A percentile compares a stretch with the other conserved stretches of the same genome.
These are phyloP conservation scores for Yarrowia sp. DNA, from an alignment of 805 yeast genomes.

Conservation along the genomic window DNA sequence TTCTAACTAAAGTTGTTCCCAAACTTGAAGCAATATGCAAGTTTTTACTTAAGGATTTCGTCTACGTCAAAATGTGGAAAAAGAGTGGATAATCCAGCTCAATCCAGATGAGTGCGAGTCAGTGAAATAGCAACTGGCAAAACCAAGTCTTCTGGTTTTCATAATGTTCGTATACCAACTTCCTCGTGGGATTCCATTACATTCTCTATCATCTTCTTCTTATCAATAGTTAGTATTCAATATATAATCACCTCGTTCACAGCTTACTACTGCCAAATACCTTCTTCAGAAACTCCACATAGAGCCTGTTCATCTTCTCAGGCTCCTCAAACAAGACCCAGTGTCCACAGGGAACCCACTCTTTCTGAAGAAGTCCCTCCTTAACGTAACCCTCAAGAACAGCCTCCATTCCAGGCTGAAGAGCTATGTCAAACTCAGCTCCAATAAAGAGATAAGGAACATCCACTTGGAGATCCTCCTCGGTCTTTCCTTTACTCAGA, in stretches of 20 bases:
- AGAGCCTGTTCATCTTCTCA: constrained; percentile 14
- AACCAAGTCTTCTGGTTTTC: too few species aligned
- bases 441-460: constrained; percentile 30
- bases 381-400: constrained; percentile 1
- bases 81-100: too few species aligned
- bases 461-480: constrained; percentile 5
- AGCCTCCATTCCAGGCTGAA: constrained; percentile 22
- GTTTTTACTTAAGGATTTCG: too few species aligned
- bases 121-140: too few species aligned
- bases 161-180: too few species aligned
- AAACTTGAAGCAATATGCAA: too few species aligned
- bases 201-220: too few species aligned
- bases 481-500: constrained; percentile 1
- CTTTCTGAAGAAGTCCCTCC: background rate
- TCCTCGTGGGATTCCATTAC: too few species aligned
- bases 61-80: too few species aligned
- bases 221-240: too few species aligned
- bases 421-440: constrained; percentile 30
- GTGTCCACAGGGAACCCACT: constrained; percentile 20
- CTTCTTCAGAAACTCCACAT: constrained; percentile 2
- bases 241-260: background rate
- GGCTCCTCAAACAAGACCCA: constrained; percentile 35
- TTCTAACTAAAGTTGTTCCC: too few species aligned
- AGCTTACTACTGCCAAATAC: constrained; percentile 3
- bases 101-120: too few species aligned